These are phyloP conservation scores for Wallacemonas sp. DNA, from an alignment of 208 protist species.

Conservation along the genomic window DNA sequence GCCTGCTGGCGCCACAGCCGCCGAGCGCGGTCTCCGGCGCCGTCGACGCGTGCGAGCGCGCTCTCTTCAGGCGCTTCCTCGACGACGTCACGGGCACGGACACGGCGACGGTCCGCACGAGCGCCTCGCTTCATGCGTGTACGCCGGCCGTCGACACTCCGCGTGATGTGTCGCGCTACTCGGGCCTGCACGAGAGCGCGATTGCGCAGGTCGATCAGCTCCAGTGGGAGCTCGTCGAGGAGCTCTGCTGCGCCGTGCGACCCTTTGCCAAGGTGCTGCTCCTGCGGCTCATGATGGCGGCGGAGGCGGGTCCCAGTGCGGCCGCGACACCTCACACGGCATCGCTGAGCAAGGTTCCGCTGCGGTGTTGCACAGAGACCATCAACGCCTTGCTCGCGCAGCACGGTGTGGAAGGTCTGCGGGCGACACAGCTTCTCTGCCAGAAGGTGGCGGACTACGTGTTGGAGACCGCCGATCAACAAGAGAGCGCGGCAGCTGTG, in stretches of 20 bases:
- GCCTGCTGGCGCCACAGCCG: neutral
- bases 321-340: neutral
- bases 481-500: too few relatives aligned
- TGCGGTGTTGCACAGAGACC: conserved; percentile 47
- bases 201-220: conserved; percentile 25
- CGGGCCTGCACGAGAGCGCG: conserved; percentile 6
- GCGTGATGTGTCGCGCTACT: neutral
- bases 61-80: conserved; percentile 1
- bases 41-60: too few relatives aligned
- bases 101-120: neutral
- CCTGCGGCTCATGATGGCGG: conserved; percentile 39
- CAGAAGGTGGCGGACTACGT: neutral
- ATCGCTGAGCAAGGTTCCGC: conserved; percentile 1
- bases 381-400: conserved; percentile 64
- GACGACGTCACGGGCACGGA: conserved; percentile 7
- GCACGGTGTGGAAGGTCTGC: conserved; percentile 31
- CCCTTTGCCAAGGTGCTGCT: conserved; percentile 59
- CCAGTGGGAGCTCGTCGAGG: conserved; percentile 30
- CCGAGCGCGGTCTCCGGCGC: too few relatives aligned
- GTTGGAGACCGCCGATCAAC: neutral
- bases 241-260: conserved; percentile 48
- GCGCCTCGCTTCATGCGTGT: too few relatives aligned
- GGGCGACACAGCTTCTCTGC: conserved; percentile 31
- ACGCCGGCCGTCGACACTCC: neutral
- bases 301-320: conserved; percentile 38